Evolutionary conservation across 345 rosid species (phyloP).

Genomic region (Cardamine resedifolia): DNA sequence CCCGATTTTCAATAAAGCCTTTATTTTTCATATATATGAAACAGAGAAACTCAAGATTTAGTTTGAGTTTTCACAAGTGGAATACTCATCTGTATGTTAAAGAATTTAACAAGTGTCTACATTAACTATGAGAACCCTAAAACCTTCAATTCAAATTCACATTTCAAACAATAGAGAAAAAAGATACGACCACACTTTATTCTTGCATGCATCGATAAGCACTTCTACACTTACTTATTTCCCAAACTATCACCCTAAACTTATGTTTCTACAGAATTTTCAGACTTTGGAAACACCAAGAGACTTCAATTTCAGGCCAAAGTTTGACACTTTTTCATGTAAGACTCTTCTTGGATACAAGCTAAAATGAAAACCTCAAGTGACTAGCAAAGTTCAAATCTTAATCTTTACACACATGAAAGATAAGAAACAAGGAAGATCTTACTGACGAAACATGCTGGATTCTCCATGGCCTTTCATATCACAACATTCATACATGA

Average conservation of each 20-base stretch:
- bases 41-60: conserved; percentile 20
- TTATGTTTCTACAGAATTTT: not conserved
- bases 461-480: conserved; percentile 79
- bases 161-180: not conserved
- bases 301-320: conserved; percentile 11
- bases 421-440: not conserved
- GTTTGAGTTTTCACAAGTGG: not conserved
- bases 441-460: conserved; percentile 84
- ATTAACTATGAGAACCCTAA: not conserved
- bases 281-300: not conserved
- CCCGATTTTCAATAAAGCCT: conserved; percentile 80
- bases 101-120: not conserved
- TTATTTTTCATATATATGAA: not conserved
- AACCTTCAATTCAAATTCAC: not conserved
- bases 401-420: conserved; percentile 17
- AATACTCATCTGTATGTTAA: not conserved
- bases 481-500: conserved; percentile 33
- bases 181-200: not conserved
- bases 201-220: conserved; percentile 20
- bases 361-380: not conserved
- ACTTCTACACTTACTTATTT: conserved; percentile 3
- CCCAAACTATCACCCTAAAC: not conserved
- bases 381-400: not conserved
- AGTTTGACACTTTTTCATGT: not conserved
- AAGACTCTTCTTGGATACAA: not conserved